Evolutionary conservation across 2,329 filamentous ascomycete genomes (phyloP), one percentile per base, ranked within the genome.

Genomic region (Teratosphaeriaceae sp.): DNA sequence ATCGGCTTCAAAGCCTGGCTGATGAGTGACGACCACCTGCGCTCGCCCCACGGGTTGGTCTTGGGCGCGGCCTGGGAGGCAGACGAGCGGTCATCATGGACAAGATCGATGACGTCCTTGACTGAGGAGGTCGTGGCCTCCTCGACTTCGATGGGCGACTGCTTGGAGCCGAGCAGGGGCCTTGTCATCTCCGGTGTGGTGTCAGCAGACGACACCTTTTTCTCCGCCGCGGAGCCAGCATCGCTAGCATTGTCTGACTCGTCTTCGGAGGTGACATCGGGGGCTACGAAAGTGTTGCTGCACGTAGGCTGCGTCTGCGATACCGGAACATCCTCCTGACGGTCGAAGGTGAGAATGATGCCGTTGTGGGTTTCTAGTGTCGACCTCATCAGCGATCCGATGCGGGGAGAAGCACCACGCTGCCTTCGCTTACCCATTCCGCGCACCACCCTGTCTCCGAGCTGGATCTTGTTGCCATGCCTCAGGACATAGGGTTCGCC

Each of bases 301-400:
- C 16, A 22, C 13, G 30, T n/a, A n/a, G n/a, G n/a, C n/a, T n/a
- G n/a, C n/a, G n/a, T n/a, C n/a, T n/a, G n/a, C n/a, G n/a, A n/a
- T n/a, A n/a, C n/a, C n/a, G n/a, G 41, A 35, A 30, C 15, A 19
- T 5, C 24, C 8, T 39, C 18, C 39, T 35, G 8, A 12, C 43
- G 44, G 24, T 45, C 30, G 39, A 54, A 55, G 18, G 31, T 51
- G 30, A 61, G 24, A 8, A 44, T 46, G 22, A 61, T 40, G 31
- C 55, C 58, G 31, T 59, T 53, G 45, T 60, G 56, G 19, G 43
- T 49, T 26, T 56, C 55, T 58, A n/a, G n/a, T n/a, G n/a, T n/a
- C n/a, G n/a, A n/a, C 5, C 12, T 7, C 42, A 19, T 35, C 38
- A 48, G 27, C 19, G 22, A 15, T 6, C 16, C 15, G 21, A 35